Conservation (phyloP, 2,329 filamentous ascomycete species). For the Zopfia rhizophila region DNA sequence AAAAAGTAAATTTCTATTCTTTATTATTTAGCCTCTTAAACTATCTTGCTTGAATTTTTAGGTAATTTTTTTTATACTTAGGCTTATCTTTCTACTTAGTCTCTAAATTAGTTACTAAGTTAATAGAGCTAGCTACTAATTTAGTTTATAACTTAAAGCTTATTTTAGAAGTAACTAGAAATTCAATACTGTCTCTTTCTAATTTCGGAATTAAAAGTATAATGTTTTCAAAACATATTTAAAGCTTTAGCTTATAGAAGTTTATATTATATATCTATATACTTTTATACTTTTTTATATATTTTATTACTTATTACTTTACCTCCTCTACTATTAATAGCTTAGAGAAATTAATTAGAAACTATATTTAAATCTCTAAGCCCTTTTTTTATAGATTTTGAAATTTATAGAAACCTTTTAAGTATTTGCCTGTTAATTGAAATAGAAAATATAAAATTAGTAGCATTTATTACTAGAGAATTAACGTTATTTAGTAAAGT, state of each 20-base stretch:
- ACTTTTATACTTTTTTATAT: slow-evolving; percentile 17
- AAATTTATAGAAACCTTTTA: slow-evolving; percentile 15
- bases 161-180: neutral
- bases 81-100: no score
- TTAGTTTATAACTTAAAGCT: neutral
- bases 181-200: slow-evolving; percentile 3
- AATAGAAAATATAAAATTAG: slow-evolving; percentile 8
- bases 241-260: slow-evolving; percentile 17
- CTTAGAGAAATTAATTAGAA: slow-evolving; percentile 12
- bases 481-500: slow-evolving; percentile 11
- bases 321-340: slow-evolving; percentile 12
- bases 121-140: slow-evolving; percentile 1
- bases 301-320: slow-evolving; percentile 17
- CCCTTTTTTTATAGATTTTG: slow-evolving; percentile 7
- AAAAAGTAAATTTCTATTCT: slow-evolving; percentile 4
- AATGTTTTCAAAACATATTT: slow-evolving; percentile 14
- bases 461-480: slow-evolving; percentile 13
- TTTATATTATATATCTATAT: slow-evolving; percentile 22
- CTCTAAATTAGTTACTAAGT: slow-evolving; percentile 2
- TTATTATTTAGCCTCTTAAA: slow-evolving; percentile 2
- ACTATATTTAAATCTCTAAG: slow-evolving; percentile 8
- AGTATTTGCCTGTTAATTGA: slow-evolving; percentile 7
- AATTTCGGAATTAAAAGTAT: slow-evolving; percentile 1
- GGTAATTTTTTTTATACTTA: no score
- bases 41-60: no score